phyloP scores from a whole-genome alignment of 2,329 filamentous ascomycete species.

The Penicillium janthinellum region DNA sequence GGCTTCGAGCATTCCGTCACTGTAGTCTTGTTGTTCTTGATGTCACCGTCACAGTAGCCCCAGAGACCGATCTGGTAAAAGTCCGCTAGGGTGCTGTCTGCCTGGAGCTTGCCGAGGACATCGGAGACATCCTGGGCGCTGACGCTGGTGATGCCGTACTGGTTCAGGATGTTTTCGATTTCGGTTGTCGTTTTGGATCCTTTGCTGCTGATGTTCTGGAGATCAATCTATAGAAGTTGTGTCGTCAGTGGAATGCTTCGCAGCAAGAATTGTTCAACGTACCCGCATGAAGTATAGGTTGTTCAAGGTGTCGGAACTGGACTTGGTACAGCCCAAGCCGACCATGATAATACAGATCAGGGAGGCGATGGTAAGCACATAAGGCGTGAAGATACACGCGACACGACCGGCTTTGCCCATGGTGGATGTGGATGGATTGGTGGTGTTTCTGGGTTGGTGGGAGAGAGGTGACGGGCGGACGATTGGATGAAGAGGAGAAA shows the following conservation, averaged over 20 bases:
- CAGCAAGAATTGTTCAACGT: slow-evolving; percentile 14
- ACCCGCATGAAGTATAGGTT: slow-evolving; percentile 60
- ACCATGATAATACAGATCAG: slow-evolving; percentile 68
- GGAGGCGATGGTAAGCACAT: slow-evolving; percentile 75
- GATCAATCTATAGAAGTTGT: slow-evolving; percentile 52
- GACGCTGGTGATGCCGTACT: slow-evolving; percentile 36
- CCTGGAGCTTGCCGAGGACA: slow-evolving; percentile 40
- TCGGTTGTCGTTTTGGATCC: slow-evolving; percentile 39
- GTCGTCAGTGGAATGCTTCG: background rate
- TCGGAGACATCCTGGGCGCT: slow-evolving; percentile 42
- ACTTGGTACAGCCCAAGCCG: slow-evolving; percentile 59
- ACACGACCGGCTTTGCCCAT: slow-evolving; percentile 78
- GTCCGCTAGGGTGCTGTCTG: slow-evolving; percentile 64
- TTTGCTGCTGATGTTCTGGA: slow-evolving; percentile 59
- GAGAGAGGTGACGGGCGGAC: slow-evolving; percentile 7
- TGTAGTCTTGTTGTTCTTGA: slow-evolving; percentile 55
- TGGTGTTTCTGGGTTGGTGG: background rate
- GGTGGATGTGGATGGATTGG: slow-evolving; percentile 22
- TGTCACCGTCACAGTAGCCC: slow-evolving; percentile 75
- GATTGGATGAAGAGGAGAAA: slow-evolving; percentile 3
- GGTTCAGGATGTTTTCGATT: slow-evolving; percentile 36
- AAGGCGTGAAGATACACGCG: slow-evolving; percentile 84
- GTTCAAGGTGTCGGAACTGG: slow-evolving; percentile 49
- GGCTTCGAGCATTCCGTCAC: slow-evolving; percentile 68
- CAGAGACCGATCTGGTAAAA: slow-evolving; percentile 82